Evolutionary conservation across 2,329 filamentous ascomycete genomes (phyloP).

Genomic region (Bipolaris sorokiniana): DNA sequence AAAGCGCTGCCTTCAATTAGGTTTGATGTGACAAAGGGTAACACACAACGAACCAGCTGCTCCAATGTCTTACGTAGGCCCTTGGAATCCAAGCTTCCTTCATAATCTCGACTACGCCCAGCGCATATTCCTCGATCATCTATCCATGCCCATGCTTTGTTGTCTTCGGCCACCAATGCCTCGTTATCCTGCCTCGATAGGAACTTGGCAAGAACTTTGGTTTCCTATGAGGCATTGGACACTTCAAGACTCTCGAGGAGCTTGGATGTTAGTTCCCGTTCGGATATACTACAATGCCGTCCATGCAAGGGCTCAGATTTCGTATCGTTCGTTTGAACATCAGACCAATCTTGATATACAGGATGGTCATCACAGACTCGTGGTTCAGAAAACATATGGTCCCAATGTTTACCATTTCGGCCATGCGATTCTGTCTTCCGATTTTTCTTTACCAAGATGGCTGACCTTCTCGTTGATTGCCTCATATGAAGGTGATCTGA

Average conservation of each 20-base stretch:
- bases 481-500: not conserved
- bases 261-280: not conserved
- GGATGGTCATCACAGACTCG: not conserved
- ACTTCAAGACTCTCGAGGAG: not conserved
- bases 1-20: not conserved
- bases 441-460: not conserved
- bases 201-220: not conserved
- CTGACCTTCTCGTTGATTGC: not conserved
- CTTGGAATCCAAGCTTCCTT: not conserved
- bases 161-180: not conserved
- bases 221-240: not conserved
- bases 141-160: conserved; percentile 8
- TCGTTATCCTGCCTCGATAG: not conserved
- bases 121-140: conserved; percentile 4
- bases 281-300: not conserved
- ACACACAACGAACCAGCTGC: not conserved
- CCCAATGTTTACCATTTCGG: not conserved
- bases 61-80: not conserved
- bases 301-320: not conserved
- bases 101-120: not conserved
- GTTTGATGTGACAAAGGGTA: not conserved
- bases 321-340: not conserved
- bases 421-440: not conserved
- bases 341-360: not conserved
- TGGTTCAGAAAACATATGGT: not conserved